Evolutionary conservation across 768 basidiomycete species (phyloP).

Genomic region (Termitomyces sp.): DNA sequence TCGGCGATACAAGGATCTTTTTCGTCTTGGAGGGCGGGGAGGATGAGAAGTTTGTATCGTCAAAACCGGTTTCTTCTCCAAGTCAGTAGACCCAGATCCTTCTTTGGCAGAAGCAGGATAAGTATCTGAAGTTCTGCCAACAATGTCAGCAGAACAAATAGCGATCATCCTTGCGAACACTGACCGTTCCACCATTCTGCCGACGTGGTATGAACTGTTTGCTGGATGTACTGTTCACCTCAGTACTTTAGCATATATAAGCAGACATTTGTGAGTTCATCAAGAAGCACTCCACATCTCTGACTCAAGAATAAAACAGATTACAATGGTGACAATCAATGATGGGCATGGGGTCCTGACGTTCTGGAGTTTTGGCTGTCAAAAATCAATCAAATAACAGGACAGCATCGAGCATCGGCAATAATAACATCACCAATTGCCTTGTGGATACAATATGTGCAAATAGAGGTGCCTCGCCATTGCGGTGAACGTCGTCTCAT

Average conservation of each 20-base stretch:
- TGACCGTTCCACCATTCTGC: not conserved
- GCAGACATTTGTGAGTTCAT: not conserved
- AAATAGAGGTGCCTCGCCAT: conserved; percentile 1
- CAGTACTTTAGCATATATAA: not conserved
- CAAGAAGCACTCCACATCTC: not conserved
- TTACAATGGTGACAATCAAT: not conserved
- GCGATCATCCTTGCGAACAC: not conserved
- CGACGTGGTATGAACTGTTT: not conserved
- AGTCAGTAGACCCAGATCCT: not conserved
- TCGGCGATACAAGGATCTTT: not conserved
- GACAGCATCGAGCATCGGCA: not conserved
- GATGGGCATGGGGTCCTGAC: not conserved
- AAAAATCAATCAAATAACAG: not conserved
- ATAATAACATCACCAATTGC: too few relatives aligned
- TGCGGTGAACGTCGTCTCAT: not conserved
- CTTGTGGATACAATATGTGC: not conserved
- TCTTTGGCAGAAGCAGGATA: not conserved
- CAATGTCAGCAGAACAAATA: not conserved
- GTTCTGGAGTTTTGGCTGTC: too few relatives aligned
- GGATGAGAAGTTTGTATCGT: not conserved
- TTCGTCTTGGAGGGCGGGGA: not conserved
- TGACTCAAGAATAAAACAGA: not conserved
- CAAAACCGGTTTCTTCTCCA: not conserved
- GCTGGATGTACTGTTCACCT: not conserved
- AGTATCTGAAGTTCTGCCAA: not conserved